A percentile compares a stretch with the other conserved stretches of the same genome.
Evolutionary conservation across 768 basidiomycete genomes (phyloP).

Genomic region (Suillus spraguei): DNA sequence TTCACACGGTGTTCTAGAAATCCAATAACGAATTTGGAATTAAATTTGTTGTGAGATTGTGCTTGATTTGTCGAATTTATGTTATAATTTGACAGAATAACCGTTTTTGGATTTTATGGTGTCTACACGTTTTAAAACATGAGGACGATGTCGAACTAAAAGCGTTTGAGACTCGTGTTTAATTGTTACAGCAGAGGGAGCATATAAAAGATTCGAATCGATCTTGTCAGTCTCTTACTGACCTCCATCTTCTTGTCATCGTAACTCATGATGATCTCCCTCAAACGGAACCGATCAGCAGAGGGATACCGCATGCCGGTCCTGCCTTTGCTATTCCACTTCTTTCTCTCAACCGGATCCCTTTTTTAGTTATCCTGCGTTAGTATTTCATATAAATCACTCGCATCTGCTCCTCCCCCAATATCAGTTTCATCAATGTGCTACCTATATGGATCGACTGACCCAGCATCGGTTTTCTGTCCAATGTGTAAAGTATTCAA

Average conservation of each 20-base stretch:
- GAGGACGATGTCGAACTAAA: conserved; percentile 16
- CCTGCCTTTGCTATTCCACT: conserved; percentile 34
- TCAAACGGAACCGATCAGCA: conserved; percentile 43
- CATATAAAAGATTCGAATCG: conserved; percentile 14
- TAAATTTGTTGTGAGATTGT: conserved; percentile 1
- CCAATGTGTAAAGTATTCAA: conserved; percentile 87
- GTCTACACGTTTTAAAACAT: conserved; percentile 14
- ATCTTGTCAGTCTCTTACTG: conserved; percentile 7
- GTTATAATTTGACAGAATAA: conserved; percentile 1
- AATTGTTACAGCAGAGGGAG: conserved; percentile 11
- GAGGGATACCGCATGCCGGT: conserved; percentile 40
- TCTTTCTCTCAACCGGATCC: conserved; percentile 41
- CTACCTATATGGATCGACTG: conserved; percentile 67
- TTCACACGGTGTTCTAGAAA: conserved; percentile 15
- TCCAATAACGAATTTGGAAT: background rate
- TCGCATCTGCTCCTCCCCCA: conserved; percentile 22
- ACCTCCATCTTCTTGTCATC: conserved; percentile 22
- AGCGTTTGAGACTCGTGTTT: conserved; percentile 15
- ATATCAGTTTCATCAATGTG: conserved; percentile 56
- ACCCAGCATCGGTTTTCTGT: conserved; percentile 68
- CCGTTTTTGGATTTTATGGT: conserved; percentile 5
- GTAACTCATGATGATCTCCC: conserved; percentile 28
- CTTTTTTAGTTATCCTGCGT: conserved; percentile 32
- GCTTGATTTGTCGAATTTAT: background rate
- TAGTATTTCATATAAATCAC: conserved; percentile 30